A percentile compares a stretch with the other conserved stretches of the same genome.
Evolutionary conservation across 148 eudicot species (phyloP).

Genomic region (Fagopyrum tataricum): DNA sequence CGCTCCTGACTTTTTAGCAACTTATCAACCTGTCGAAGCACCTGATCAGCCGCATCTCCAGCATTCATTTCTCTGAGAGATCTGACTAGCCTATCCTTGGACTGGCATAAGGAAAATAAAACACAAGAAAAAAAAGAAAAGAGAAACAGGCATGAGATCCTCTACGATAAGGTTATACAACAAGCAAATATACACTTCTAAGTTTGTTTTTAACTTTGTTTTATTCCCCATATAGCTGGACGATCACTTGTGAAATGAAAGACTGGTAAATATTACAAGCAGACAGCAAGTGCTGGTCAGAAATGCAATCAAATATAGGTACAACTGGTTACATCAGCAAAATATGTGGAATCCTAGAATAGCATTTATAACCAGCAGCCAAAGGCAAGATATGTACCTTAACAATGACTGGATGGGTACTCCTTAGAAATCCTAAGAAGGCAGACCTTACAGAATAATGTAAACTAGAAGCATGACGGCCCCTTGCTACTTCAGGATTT

Average conservation of each 20-base stretch:
- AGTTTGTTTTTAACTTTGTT: too few relatives aligned
- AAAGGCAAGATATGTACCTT: conserved; percentile 45
- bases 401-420: conserved; percentile 54
- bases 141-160: conserved; percentile 5
- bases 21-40: conserved; percentile 80
- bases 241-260: too few relatives aligned
- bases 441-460: conserved; percentile 88
- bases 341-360: background rate
- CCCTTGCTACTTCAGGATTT: conserved; percentile 42
- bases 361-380: background rate
- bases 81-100: conserved; percentile 75
- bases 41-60: conserved; percentile 98
- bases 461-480: conserved; percentile 65
- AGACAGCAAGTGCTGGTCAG: background rate
- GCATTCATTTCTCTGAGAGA: conserved; percentile 76
- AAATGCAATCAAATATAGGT: background rate
- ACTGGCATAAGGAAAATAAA: conserved; percentile 32
- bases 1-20: conserved; percentile 68
- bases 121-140: conserved; percentile 3
- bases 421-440: conserved; percentile 77
- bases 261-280: too few relatives aligned
- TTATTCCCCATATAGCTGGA: too few relatives aligned
- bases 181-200: background rate
- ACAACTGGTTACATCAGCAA: background rate
- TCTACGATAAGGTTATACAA: background rate